Conservation (phyloP, 2,329 filamentous ascomycete species). For the Juglanconis oblonga region DNA sequence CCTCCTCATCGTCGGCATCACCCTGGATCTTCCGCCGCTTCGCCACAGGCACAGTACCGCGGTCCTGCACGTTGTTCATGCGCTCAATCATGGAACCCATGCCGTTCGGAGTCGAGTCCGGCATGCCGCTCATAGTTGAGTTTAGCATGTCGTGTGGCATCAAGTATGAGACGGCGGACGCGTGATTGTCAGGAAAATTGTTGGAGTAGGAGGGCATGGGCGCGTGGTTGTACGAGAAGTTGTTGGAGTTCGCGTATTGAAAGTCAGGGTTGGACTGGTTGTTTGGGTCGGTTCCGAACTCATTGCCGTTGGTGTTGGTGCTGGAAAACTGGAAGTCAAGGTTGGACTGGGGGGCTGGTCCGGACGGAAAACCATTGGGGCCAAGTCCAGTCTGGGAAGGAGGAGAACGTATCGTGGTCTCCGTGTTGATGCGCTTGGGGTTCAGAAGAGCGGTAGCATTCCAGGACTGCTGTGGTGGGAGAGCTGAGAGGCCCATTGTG, state of each 20-base stretch:
- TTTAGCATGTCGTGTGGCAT: background rate
- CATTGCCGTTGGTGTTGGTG: background rate
- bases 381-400: constrained; percentile 19
- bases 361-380: constrained; percentile 24
- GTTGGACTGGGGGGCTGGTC: constrained; percentile 24
- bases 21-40: constrained; percentile 64
- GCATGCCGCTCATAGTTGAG: background rate
- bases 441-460: constrained; percentile 40
- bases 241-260: constrained; percentile 18
- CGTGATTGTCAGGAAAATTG: background rate
- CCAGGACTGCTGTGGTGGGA: constrained; percentile 32
- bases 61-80: constrained; percentile 71
- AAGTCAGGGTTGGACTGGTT: background rate
- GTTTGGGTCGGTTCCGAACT: background rate
- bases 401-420: constrained; percentile 25
- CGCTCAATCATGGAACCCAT: constrained; percentile 68
- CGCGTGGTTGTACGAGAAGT: constrained; percentile 13
- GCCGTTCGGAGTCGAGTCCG: constrained; percentile 31
- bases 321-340: constrained; percentile 36
- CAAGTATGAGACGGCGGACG: background rate
- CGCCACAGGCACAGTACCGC: constrained; percentile 52
- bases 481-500: background rate
- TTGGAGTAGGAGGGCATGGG: background rate
- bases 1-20: constrained; percentile 29
- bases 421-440: constrained; percentile 31